Base-by-base conservation (phyloP, 352 stramenopile genomes). In the Poterioochromonas sp. region DNA sequence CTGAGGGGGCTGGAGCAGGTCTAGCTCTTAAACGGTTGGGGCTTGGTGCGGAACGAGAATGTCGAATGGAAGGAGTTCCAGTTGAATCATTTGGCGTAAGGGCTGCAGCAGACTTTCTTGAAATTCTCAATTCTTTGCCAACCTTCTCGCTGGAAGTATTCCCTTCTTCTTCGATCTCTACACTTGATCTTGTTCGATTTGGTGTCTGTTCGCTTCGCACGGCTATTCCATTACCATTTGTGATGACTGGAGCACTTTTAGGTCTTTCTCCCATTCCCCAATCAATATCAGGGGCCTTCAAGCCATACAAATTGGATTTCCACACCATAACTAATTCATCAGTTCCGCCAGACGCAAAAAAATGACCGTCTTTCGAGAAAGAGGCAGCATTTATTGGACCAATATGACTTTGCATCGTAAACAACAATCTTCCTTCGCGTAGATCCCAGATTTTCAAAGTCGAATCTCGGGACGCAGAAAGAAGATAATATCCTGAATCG, bases 371-470 rank as follows among this genome's bases (percentile, higher is more conserved):
- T 70, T 86, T 44, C 26, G 71, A 78, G 51, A 93, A 81, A 41
- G 87, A 79, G 41, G 84, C 86, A 79, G 82, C 86, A 71, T 93
- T 86, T 3, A 82, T 80, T 34, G 88, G 0, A 83, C 85, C 90
- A 77, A 87, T 83, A 80, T 97, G 91, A 20, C 91, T 90, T 53
- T 93, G 89, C 53, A 97, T 78, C 65, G 92, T 96, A 82, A 95
- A 97, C 47, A 96, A 82, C 60, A 97, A 85, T 79, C 93, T 89
- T 0, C 91, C 92, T 80, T 96, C 90, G 43, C 92, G 85, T 68
- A 97, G 81, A 80, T 97, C 92, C 91, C 92, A 97, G 44, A 97
- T 83, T 82, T 94, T 95, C 37, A 96, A 81, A 5, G 87, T 90
- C 62, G 85, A 84, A 82, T 97, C 92, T n/a, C 88, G 82, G 3